These are phyloP conservation scores for Tothia fuscella DNA, from an alignment of 2,329 filamentous ascomycete genomes.

Conservation along the genomic window DNA sequence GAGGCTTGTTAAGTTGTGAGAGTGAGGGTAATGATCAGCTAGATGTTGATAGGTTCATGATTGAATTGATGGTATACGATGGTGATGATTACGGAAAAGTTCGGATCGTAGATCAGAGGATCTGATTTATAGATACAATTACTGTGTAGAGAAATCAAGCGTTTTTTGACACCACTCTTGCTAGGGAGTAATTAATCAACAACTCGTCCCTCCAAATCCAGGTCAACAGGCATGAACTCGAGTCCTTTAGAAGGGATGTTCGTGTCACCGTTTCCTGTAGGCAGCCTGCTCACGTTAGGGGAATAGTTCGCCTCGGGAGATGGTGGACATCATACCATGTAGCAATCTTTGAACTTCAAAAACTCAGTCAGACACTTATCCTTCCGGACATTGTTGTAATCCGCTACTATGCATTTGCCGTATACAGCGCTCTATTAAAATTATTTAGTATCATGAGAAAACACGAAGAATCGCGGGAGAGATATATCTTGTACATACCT, in stretches of 20 bases:
- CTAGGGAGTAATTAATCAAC: too few species aligned
- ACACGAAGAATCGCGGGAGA: background rate
- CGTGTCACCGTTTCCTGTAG: slow-evolving; percentile 2
- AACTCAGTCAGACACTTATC: slow-evolving; percentile 86
- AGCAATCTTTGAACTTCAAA: slow-evolving; percentile 74
- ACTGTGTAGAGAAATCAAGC: too few species aligned
- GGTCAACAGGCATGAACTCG: too few species aligned
- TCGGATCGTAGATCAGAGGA: too few species aligned
- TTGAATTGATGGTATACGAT: background rate
- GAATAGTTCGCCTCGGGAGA: too few species aligned
- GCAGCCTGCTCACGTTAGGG: too few species aligned
- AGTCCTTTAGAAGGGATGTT: too few species aligned
- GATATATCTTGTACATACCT: slow-evolving; percentile 39
- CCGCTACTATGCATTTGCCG: slow-evolving; percentile 79
- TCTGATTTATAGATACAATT: too few species aligned
- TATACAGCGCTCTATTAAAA: slow-evolving; percentile 61
- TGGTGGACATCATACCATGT: slow-evolving; percentile 52
- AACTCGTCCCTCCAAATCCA: too few species aligned
- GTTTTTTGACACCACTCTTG: too few species aligned
- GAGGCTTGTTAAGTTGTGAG: slow-evolving; percentile 63
- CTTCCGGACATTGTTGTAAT: slow-evolving; percentile 83
- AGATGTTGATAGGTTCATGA: background rate
- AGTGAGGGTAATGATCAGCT: background rate
- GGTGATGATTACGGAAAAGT: background rate
- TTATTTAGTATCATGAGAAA: slow-evolving; percentile 3